Conservation (phyloP, 352 stramenopile genomes). For the Phytopythium helicoides region DNA sequence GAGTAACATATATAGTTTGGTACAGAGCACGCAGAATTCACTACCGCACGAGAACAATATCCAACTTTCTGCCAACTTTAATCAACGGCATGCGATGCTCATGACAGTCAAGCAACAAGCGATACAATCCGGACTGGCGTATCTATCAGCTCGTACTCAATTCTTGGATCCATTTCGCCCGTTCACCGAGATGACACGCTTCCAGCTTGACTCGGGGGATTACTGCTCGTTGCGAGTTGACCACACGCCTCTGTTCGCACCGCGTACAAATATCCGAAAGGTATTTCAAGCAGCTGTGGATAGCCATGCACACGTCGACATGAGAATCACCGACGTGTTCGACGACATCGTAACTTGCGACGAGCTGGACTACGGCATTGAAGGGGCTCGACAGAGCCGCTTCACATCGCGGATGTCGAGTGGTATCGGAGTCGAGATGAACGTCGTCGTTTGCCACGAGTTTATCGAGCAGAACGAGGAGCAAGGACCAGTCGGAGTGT, state of each 20-base stretch:
- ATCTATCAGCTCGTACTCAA: slow-evolving; percentile 32
- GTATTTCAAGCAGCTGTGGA: slow-evolving; percentile 43
- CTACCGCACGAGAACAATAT: slow-evolving; percentile 39
- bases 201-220: slow-evolving; percentile 33
- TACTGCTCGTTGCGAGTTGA: slow-evolving; percentile 36
- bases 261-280: slow-evolving; percentile 19
- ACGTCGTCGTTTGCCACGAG: slow-evolving; percentile 31
- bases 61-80: slow-evolving; percentile 24
- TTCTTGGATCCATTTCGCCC: slow-evolving; percentile 33
- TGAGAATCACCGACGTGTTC: slow-evolving; percentile 48
- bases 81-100: slow-evolving; percentile 26
- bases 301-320: slow-evolving; percentile 47
- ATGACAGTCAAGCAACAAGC: slow-evolving; percentile 23
- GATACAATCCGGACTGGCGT: slow-evolving; percentile 23
- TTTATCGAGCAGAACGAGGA: slow-evolving; percentile 15
- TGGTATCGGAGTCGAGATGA: slow-evolving; percentile 37
- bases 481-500: slow-evolving; percentile 18
- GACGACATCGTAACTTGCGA: slow-evolving; percentile 55
- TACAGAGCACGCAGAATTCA: slow-evolving; percentile 27
- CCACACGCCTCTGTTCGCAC: slow-evolving; percentile 37
- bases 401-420: slow-evolving; percentile 31
- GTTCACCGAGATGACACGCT: slow-evolving; percentile 37
- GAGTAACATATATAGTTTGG: too few species aligned
- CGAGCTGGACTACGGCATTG: slow-evolving; percentile 38
- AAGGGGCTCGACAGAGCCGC: slow-evolving; percentile 37